Evolutionary conservation across 225 moss, liverwort and hornwort genomes (phyloP).

Genomic region (Antitrichia curtipendula): DNA sequence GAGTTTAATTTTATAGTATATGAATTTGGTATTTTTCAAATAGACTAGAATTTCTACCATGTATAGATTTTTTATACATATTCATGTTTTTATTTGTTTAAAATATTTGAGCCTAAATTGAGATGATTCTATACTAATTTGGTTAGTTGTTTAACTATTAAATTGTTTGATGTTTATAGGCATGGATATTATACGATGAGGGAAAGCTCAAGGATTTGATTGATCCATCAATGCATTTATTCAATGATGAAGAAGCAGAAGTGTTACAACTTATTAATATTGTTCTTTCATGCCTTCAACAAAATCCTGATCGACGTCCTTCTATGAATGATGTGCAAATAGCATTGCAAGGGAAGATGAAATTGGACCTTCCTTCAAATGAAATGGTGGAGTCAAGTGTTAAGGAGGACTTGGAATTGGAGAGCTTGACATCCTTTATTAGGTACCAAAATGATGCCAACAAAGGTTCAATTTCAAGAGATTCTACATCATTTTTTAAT

Average conservation of each 20-base stretch:
- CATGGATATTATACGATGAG: neutral
- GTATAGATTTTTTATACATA: too few relatives aligned
- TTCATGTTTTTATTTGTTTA: too few relatives aligned
- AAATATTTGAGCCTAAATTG: neutral
- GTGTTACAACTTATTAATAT: neutral
- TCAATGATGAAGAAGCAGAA: neutral
- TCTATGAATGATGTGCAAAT: constrained; percentile 1
- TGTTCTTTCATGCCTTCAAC: neutral
- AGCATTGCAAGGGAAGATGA: neutral
- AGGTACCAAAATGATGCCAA: neutral
- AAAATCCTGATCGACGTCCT: neutral
- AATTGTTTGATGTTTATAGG: neutral
- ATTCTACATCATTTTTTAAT: neutral
- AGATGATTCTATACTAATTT: too few relatives aligned
- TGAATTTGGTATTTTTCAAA: neutral
- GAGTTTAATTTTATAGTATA: accelerated
- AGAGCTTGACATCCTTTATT: neutral
- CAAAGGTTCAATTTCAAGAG: neutral
- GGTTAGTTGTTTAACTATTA: accelerated
- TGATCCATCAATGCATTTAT: neutral
- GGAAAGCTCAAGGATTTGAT: neutral
- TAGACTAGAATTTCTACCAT: neutral
- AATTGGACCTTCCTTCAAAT: neutral
- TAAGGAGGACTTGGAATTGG: neutral
- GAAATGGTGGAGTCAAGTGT: neutral